phyloP scores from a whole-genome alignment of 2,329 filamentous ascomycete genomes.

The Plectosphaerella sp. region DNA sequence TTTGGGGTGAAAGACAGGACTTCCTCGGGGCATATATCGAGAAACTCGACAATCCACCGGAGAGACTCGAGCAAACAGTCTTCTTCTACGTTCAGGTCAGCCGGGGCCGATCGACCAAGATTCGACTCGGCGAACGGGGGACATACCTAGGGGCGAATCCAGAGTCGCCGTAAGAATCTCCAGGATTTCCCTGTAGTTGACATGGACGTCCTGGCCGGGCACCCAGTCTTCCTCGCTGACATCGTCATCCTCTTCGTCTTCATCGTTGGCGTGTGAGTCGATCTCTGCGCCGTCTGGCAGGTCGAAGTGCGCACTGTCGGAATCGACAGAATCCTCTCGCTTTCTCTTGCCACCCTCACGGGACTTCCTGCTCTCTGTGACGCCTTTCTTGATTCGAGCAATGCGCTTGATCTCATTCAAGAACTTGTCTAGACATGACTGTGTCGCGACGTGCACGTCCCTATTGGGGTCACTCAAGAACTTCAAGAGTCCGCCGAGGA shows the following conservation, averaged over 20 bases:
- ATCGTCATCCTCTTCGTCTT: slow-evolving; percentile 53
- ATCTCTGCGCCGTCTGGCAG: slow-evolving; percentile 58
- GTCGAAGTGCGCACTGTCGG: slow-evolving; percentile 53
- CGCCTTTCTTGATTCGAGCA: slow-evolving; percentile 84
- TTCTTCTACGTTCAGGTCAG: slow-evolving; percentile 58
- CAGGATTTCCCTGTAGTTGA: slow-evolving; percentile 87
- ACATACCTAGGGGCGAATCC: slow-evolving; percentile 70
- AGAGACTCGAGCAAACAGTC: slow-evolving; percentile 88
- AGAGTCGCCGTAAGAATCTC: slow-evolving; percentile 89
- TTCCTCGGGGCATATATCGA: slow-evolving; percentile 96
- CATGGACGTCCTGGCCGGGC: slow-evolving; percentile 91
- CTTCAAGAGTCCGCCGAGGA: slow-evolving; percentile 81
- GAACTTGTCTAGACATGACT: slow-evolving; percentile 84
- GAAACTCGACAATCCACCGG: slow-evolving; percentile 92
- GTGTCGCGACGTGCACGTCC: slow-evolving; percentile 93
- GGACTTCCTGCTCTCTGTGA: slow-evolving; percentile 78
- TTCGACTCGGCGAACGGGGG: neutral
- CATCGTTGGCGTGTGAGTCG: slow-evolving; percentile 48
- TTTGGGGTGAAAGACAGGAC: slow-evolving; percentile 92
- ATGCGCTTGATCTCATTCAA: slow-evolving; percentile 93
- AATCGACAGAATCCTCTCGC: slow-evolving; percentile 65
- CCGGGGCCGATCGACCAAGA: neutral
- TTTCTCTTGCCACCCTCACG: slow-evolving; percentile 65
- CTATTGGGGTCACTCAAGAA: slow-evolving; percentile 88
- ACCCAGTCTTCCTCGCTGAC: slow-evolving; percentile 88